phyloP scores from a whole-genome alignment of 805 yeast genomes.

The Komagataella ulmi region DNA sequence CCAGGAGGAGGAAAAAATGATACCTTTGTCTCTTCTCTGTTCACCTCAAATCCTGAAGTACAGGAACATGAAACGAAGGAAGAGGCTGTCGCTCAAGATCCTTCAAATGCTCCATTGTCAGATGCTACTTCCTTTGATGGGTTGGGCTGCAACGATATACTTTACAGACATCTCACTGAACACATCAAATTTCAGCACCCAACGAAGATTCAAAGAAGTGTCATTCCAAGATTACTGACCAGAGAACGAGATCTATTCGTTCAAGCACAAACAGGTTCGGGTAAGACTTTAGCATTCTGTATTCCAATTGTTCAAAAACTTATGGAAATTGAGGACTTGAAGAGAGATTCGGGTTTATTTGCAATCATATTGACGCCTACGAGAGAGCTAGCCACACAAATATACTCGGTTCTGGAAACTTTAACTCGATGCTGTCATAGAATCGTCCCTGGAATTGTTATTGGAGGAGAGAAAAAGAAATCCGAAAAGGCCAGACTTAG shows the following conservation, averaged over 20 bases:
- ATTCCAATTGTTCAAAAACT: slow-evolving; percentile 72
- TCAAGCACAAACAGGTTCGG: slow-evolving; percentile 97
- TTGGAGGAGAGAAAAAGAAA: slow-evolving; percentile 97
- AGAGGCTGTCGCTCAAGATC: slow-evolving; percentile 15
- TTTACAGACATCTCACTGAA: slow-evolving; percentile 41
- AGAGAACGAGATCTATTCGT: slow-evolving; percentile 61
- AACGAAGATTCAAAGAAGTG: slow-evolving; percentile 76
- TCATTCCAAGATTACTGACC: slow-evolving; percentile 46
- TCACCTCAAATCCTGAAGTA: slow-evolving; percentile 54
- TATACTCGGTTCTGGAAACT: slow-evolving; percentile 65
- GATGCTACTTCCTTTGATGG: slow-evolving; percentile 61
- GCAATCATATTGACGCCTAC: slow-evolving; percentile 90
- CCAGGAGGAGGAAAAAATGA: slow-evolving; percentile 36
- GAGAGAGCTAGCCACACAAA: slow-evolving; percentile 87
- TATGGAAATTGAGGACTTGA: slow-evolving; percentile 36
- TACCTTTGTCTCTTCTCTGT: slow-evolving; percentile 76
- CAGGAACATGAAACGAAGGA: slow-evolving; percentile 19
- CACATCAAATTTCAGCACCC: slow-evolving; percentile 51
- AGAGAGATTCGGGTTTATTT: slow-evolving; percentile 70
- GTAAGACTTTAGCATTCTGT: slow-evolving; percentile 82
- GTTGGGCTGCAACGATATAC: slow-evolving; percentile 45
- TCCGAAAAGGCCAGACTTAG: slow-evolving; percentile 91
- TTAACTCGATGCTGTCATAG: slow-evolving; percentile 68
- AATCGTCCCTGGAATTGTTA: slow-evolving; percentile 89
- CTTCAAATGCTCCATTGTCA: slow-evolving; percentile 81